Base-by-base conservation (phyloP, 2,329 filamentous ascomycete species). In the Aspergillus intermedius region DNA sequence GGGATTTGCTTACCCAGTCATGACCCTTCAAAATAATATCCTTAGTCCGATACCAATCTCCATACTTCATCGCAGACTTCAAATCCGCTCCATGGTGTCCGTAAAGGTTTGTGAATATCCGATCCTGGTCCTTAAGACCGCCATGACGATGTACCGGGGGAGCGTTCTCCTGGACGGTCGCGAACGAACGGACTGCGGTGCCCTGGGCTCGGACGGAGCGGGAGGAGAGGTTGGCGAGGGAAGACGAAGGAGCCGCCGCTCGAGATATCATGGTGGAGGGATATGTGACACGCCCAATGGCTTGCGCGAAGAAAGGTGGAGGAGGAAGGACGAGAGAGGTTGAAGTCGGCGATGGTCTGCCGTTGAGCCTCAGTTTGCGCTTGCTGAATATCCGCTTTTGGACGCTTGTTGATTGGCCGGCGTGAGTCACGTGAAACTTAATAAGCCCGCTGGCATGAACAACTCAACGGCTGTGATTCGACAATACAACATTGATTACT, bases 1-100 rank as follows among this genome's bases (percentile, higher is more conserved):
- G 44, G 54, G 65, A 59, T 46, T 54, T 30, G 55, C 64, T 51
- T 71, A 84, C 81, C 85, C 93, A 98, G 64, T 98, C 91, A 74
- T 98, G 88, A 49, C 93, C 93, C 80, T 98, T 98, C 60, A 89
- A 75, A 51, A 98, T 73, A 50, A 98, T 98, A 71, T 98, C 93
- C 81, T 98, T 98, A 48, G 93, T 98, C 81, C 94, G 95, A 78
- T 98, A 83, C 93, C 93, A 98, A 73, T 97, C 93, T 61, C 93
- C 93, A 80, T 95, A 95, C 76, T 95, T 95, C 84, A 89, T 91
- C 47, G 93, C 91, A 67, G 84, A 89, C 78, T 93, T 91, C 61
- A 98, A 76, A 71, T 96, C 91, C 54, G 90, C 81, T 46, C 89
- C 90, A 75, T 88, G 89, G 68, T 93, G 89, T 64, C 89, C 85